These are phyloP conservation scores for Yamadazyma friedrichii DNA, from an alignment of 1,139 yeast species.

Conservation along the genomic window DNA sequence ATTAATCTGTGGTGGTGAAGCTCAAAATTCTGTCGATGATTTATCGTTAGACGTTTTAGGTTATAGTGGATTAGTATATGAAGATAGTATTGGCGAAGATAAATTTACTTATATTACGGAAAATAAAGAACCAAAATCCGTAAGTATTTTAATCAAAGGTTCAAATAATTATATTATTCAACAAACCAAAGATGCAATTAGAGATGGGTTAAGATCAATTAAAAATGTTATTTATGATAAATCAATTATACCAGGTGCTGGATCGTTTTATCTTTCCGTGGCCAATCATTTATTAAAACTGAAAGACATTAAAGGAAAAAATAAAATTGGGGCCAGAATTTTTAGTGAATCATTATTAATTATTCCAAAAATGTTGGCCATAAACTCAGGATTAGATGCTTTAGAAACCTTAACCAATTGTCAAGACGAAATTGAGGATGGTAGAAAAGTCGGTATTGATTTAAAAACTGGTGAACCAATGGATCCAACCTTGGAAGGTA, in stretches of 20 bases:
- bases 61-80: constrained; percentile 86
- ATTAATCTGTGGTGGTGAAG: constrained; percentile 95
- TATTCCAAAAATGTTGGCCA: constrained; percentile 88
- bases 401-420: constrained; percentile 86
- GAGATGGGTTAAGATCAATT: constrained; percentile 96
- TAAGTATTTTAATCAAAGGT: constrained; percentile 89
- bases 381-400: constrained; percentile 92
- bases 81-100: constrained; percentile 93
- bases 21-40: constrained; percentile 96
- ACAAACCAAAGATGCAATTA: constrained; percentile 94
- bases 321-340: constrained; percentile 87
- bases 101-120: constrained; percentile 95
- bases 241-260: constrained; percentile 92
- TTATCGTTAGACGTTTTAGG: constrained; percentile 84
- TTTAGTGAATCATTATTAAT: constrained; percentile 89
- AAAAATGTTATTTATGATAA: constrained; percentile 87
- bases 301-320: constrained; percentile 73
- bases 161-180: constrained; percentile 85
- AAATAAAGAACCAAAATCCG: constrained; percentile 86
- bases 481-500: constrained; percentile 92
- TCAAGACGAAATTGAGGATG: constrained; percentile 86
- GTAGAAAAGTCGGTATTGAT: constrained; percentile 86
- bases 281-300: constrained; percentile 61
- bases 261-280: constrained; percentile 88
- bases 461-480: constrained; percentile 90